Evolutionary conservation across 352 stramenopile species (phyloP).

Genomic region (Pythium guiyangense): DNA sequence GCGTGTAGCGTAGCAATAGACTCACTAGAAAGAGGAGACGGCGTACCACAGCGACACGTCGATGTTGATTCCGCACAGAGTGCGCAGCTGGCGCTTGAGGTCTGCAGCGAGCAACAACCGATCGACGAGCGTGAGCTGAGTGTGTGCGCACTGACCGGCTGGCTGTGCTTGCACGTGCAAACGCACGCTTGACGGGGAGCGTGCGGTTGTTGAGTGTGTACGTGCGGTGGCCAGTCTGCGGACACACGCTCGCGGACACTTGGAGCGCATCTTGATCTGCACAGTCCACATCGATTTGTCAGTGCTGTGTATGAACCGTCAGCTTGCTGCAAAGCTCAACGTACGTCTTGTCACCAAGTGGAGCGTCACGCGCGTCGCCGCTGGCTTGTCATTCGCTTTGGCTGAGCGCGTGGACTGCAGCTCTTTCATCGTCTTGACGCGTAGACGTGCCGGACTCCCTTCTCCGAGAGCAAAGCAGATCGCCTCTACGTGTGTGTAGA

Average conservation of each 20-base stretch:
- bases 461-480: constrained; percentile 45
- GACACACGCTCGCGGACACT: constrained; percentile 22
- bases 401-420: constrained; percentile 17
- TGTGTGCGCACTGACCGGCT: background rate
- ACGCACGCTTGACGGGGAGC: constrained; percentile 29
- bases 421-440: constrained; percentile 27
- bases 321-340: background rate
- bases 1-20: background rate
- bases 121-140: background rate
- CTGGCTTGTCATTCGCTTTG: constrained; percentile 11
- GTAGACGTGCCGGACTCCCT: constrained; percentile 20
- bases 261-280: constrained; percentile 22
- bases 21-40: background rate
- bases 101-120: constrained; percentile 12
- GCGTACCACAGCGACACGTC: constrained; percentile 33
- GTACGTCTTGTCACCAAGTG: constrained; percentile 20
- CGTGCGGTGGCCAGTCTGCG: constrained; percentile 20
- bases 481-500: constrained; percentile 18
- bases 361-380: constrained; percentile 23
- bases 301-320: background rate
- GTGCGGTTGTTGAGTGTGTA: constrained; percentile 36
- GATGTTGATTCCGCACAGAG: constrained; percentile 33
- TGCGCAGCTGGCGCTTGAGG: constrained; percentile 32
- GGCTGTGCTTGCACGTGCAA: background rate
- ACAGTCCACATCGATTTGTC: background rate